Conservation (phyloP, 352 stramenopile species). For the Phytophthora syringae region DNA sequence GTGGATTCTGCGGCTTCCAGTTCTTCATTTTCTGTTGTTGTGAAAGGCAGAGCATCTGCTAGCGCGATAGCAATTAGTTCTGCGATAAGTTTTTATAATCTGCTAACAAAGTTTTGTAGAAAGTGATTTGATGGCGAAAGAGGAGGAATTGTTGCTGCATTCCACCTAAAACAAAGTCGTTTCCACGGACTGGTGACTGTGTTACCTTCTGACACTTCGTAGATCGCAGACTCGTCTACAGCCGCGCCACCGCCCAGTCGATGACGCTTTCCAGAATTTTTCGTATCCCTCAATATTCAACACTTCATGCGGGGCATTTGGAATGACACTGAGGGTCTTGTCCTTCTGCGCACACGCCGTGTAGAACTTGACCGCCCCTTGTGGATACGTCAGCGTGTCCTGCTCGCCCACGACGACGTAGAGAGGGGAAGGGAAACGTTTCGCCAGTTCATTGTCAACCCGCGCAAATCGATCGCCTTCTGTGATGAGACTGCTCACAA, state of each 20-base stretch:
- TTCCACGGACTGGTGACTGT: too few relatives aligned
- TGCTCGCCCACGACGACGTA: constrained; percentile 50
- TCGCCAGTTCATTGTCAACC: constrained; percentile 29
- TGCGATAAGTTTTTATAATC: too few relatives aligned
- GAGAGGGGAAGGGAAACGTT: constrained; percentile 35
- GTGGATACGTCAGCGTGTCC: constrained; percentile 42
- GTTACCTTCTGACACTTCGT: too few relatives aligned
- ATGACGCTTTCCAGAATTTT: constrained; percentile 39
- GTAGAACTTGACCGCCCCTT: constrained; percentile 47
- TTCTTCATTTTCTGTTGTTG: too few relatives aligned
- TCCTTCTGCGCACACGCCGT: constrained; percentile 37
- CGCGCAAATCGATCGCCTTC: constrained; percentile 30
- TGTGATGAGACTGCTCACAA: constrained; percentile 34
- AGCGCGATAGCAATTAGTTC: too few relatives aligned
- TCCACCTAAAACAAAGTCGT: too few relatives aligned
- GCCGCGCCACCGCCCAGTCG: constrained; percentile 41
- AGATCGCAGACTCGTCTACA: background rate
- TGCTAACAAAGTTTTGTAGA: too few relatives aligned
- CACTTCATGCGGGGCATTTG: constrained; percentile 45
- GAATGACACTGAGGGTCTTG: constrained; percentile 56
- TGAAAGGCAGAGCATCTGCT: too few relatives aligned
- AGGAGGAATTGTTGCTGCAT: too few relatives aligned
- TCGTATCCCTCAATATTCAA: constrained; percentile 47
- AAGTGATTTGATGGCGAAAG: too few relatives aligned
- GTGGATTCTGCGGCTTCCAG: too few relatives aligned